Conservation (phyloP, 78 protist species). For the Chrysochromulina parva region DNA sequence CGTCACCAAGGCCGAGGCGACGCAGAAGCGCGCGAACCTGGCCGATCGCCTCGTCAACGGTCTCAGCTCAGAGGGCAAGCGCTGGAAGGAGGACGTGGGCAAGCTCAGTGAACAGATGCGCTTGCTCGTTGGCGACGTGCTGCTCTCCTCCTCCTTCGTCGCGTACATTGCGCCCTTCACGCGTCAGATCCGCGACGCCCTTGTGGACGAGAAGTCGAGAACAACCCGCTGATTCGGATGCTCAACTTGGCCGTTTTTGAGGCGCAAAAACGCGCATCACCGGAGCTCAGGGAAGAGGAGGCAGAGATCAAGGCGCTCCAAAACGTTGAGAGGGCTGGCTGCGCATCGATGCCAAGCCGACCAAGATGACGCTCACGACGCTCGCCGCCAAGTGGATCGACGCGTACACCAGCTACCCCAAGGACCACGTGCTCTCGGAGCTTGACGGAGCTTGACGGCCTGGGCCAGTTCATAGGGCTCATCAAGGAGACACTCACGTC, state of each 20-base stretch:
- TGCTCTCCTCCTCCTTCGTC: too few relatives aligned
- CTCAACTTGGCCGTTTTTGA: constrained; percentile 44
- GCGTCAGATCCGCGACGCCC: too few relatives aligned
- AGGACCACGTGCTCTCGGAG: not conserved
- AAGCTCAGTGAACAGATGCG: too few relatives aligned
- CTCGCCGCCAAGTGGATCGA: constrained; percentile 46
- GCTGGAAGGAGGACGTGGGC: too few relatives aligned
- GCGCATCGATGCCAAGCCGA: constrained; percentile 51
- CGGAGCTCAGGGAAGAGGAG: constrained; percentile 18
- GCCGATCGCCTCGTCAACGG: too few relatives aligned
- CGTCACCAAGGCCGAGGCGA: too few relatives aligned
- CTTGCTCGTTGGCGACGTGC: too few relatives aligned
- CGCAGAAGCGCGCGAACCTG: too few relatives aligned
- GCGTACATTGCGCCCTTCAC: too few relatives aligned
- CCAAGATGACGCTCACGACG: constrained; percentile 32
- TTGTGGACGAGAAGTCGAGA: too few relatives aligned
- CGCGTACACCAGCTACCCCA: constrained; percentile 46
- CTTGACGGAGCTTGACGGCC: not conserved
- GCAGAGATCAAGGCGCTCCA: constrained; percentile 17
- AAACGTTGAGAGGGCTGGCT: constrained; percentile 42
- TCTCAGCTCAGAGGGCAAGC: too few relatives aligned
- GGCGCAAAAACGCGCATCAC: constrained; percentile 47
- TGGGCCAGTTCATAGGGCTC: not conserved
- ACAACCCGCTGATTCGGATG: not conserved
- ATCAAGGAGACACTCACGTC: constrained; percentile 7